Evolutionary conservation across 768 basidiomycete species (phyloP).

Genomic region (Hericium rajendrae): DNA sequence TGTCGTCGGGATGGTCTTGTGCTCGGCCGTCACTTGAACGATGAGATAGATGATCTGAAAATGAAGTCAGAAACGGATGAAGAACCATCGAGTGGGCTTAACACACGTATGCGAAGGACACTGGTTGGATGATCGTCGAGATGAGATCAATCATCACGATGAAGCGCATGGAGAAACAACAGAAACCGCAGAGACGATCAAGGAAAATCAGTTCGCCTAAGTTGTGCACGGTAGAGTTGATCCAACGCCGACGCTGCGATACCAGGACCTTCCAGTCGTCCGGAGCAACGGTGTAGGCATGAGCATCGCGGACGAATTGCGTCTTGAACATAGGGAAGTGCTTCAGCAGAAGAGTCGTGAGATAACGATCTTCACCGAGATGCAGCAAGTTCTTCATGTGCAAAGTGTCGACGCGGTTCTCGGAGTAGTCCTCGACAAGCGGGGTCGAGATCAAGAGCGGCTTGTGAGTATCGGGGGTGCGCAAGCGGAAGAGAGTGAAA

Average conservation of each 20-base stretch:
- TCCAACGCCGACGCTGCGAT: conserved; percentile 98
- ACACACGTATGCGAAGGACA: conserved; percentile 84
- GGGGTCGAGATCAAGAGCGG: conserved; percentile 88
- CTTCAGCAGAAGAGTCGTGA: conserved; percentile 92
- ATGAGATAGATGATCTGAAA: conserved; percentile 79
- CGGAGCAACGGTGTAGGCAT: conserved; percentile 90
- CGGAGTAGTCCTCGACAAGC: conserved; percentile 86
- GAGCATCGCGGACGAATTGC: conserved; percentile 89
- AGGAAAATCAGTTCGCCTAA: conserved; percentile 87
- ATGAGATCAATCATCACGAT: conserved; percentile 94
- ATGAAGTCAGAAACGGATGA: neutral
- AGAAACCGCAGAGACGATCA: conserved; percentile 91
- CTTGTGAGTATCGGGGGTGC: conserved; percentile 92
- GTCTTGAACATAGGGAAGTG: conserved; percentile 94
- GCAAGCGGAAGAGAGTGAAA: conserved; percentile 94
- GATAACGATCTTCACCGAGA: conserved; percentile 97
- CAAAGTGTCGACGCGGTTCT: conserved; percentile 92
- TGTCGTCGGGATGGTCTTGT: conserved; percentile 62
- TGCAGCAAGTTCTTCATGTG: conserved; percentile 99
- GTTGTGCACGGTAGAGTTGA: conserved; percentile 98
- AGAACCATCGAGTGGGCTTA: neutral
- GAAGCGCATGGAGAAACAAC: conserved; percentile 99
- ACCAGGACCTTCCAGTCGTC: conserved; percentile 91
- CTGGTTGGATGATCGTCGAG: conserved; percentile 76
- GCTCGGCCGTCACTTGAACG: conserved; percentile 60